A percentile compares a stretch with the other conserved stretches of the same genome.
Conservation (phyloP, 306 rosid genomes). For the Cucumis melo region DNA sequence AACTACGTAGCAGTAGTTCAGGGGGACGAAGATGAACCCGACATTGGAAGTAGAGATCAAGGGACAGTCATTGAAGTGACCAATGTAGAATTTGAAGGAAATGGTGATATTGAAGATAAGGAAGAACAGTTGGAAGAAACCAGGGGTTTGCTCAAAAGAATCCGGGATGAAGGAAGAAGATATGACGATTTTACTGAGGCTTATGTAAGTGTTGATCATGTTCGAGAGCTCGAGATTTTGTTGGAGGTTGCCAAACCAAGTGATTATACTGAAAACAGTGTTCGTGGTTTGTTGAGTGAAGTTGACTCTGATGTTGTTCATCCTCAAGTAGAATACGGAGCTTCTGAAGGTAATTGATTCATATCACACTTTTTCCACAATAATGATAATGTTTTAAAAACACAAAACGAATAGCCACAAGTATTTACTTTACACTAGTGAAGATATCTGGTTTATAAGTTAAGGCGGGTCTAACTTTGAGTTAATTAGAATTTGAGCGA, state of each 20-base stretch:
- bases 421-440: neutral
- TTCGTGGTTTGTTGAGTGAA: neutral
- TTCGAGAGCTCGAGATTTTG: neutral
- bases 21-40: neutral
- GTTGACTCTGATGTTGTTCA: neutral
- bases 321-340: neutral
- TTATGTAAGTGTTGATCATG: neutral
- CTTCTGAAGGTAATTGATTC: slow-evolving; percentile 2
- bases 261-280: neutral
- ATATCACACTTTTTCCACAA: neutral
- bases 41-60: neutral
- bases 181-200: slow-evolving; percentile 5
- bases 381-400: neutral
- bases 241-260: neutral
- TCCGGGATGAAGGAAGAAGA: slow-evolving; percentile 35
- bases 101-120: slow-evolving; percentile 13
- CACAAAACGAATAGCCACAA: neutral
- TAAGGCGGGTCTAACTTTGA: neutral
- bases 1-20: neutral
- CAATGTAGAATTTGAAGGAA: slow-evolving; percentile 17
- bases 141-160: slow-evolving; percentile 24
- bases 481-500: neutral
- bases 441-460: neutral
- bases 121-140: slow-evolving; percentile 32
- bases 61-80: slow-evolving; percentile 3